Conservation (phyloP, 2,329 filamentous ascomycete species). For the Ascochyta fabae region DNA sequence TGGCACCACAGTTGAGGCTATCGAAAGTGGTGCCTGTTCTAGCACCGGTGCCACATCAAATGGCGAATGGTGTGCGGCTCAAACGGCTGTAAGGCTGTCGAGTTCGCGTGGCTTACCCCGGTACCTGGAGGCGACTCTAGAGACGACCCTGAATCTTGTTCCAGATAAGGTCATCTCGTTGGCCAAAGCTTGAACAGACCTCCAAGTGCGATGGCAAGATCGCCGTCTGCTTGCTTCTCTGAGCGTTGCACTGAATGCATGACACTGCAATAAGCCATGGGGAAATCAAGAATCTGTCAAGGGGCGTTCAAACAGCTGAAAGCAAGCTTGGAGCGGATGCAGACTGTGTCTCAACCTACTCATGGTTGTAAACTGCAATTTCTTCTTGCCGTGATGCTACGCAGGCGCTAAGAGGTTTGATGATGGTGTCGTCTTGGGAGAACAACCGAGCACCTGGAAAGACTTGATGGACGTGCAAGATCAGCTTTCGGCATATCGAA, state of each 20-base stretch:
- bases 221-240: background rate
- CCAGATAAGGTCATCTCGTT: background rate
- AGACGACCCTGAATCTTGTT: background rate
- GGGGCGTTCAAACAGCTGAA: background rate
- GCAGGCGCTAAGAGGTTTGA: background rate
- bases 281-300: background rate
- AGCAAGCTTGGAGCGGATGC: background rate
- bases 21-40: background rate
- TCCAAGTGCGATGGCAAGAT: background rate
- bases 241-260: background rate
- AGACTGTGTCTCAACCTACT: no score
- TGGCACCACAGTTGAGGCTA: background rate
- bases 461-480: background rate
- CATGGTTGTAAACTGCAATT: background rate
- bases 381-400: background rate
- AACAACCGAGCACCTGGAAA: background rate
- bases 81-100: conserved; percentile 4
- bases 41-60: background rate
- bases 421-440: background rate
- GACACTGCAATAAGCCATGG: background rate
- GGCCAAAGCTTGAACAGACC: background rate
- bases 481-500: background rate
- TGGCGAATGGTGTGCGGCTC: background rate
- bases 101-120: background rate
- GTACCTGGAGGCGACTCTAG: background rate